These are phyloP conservation scores for Malassezia arunalokei DNA, from an alignment of 1,284 basidiomycete genomes.

Conservation along the genomic window DNA sequence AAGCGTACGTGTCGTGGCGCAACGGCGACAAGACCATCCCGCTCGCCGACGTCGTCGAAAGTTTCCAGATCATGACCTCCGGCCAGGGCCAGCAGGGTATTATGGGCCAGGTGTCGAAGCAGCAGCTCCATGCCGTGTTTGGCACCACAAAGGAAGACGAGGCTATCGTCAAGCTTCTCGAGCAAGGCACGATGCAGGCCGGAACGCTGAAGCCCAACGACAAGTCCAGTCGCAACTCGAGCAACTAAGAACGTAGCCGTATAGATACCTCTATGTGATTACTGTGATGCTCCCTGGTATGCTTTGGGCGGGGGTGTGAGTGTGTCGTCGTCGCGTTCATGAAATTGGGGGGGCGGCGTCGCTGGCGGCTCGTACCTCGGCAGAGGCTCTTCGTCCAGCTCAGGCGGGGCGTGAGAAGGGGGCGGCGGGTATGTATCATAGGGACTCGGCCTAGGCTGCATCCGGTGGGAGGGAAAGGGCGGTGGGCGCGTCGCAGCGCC, in stretches of 20 bases:
- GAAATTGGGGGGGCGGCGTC: background rate
- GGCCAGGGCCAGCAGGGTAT: conserved; percentile 47
- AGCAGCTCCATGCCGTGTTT: conserved; percentile 46
- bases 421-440: background rate
- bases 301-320: no score
- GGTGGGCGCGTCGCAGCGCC: no score
- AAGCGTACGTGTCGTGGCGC: conserved; percentile 45
- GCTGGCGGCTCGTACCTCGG: conserved; percentile 4
- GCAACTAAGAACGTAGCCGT: background rate
- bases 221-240: background rate
- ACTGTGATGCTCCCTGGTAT: no score
- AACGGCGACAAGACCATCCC: conserved; percentile 47
- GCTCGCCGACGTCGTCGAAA: conserved; percentile 46
- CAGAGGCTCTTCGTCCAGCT: background rate
- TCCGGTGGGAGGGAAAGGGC: no score
- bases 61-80: conserved; percentile 47
- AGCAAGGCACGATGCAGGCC: conserved; percentile 38
- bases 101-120: conserved; percentile 45
- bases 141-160: conserved; percentile 40
- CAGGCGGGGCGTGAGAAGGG: conserved; percentile 1
- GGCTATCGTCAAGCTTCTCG: conserved; percentile 39
- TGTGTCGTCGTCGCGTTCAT: background rate
- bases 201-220: conserved; percentile 6
- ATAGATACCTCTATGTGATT: background rate
- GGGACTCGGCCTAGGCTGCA: background rate